phyloP scores from a whole-genome alignment of 2,329 filamentous ascomycete genomes.

The Magnaporthiopsis rhizophila region DNA sequence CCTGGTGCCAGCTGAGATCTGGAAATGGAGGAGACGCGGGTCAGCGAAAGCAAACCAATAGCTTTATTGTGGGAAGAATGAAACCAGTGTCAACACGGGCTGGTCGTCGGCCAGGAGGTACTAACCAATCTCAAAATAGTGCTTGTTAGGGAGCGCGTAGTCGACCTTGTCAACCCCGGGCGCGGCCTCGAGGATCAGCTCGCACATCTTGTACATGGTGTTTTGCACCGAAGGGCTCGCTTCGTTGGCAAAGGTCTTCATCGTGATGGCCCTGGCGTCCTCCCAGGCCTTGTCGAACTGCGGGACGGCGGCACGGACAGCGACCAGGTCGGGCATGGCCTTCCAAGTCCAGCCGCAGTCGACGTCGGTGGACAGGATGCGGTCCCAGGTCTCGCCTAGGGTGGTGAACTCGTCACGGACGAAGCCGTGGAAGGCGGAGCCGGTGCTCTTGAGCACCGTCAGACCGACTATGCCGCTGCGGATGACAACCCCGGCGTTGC shows the following conservation, averaged over 20 bases:
- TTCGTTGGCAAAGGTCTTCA: constrained; percentile 85
- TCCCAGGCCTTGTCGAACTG: constrained; percentile 76
- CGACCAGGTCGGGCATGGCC: constrained; percentile 55
- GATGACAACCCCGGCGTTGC: constrained; percentile 64
- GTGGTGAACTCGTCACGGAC: constrained; percentile 90
- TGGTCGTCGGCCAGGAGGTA: too few relatives aligned
- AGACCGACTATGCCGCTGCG: constrained; percentile 72
- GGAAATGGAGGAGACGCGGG: background rate
- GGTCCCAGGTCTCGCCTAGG: constrained; percentile 84
- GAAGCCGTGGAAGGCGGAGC: constrained; percentile 92
- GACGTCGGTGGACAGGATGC: constrained; percentile 90
- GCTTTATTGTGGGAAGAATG: background rate
- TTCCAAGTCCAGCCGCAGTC: constrained; percentile 84
- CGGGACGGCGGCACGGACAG: constrained; percentile 54
- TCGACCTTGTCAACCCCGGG: constrained; percentile 65
- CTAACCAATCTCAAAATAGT: constrained; percentile 88
- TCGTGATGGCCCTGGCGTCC: constrained; percentile 72
- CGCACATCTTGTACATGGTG: constrained; percentile 99
- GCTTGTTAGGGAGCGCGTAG: constrained; percentile 92
- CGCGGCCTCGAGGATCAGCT: constrained; percentile 70
- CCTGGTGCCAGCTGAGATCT: constrained; percentile 95
- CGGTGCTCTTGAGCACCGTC: constrained; percentile 90
- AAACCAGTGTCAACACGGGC: background rate
- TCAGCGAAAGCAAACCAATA: background rate
- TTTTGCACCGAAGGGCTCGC: constrained; percentile 88